phyloP scores from a whole-genome alignment of 2,329 filamentous ascomycete genomes.

The Hymenoscyphus salicellus region DNA sequence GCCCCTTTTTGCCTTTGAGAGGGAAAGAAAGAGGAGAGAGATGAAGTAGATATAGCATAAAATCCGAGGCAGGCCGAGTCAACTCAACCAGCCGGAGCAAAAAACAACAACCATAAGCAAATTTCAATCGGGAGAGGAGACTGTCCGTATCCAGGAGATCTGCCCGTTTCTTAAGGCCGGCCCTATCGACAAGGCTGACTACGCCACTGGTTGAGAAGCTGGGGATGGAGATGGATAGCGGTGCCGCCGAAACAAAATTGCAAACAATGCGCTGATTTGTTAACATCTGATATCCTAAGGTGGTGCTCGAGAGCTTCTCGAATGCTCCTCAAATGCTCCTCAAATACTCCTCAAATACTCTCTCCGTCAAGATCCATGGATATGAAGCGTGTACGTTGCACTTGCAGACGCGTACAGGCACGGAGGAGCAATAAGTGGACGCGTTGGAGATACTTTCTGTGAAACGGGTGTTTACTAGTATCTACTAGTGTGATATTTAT shows the following conservation, averaged over 20 bases:
- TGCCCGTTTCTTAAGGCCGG: slow-evolving; percentile 4
- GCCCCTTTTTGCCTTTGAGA: neutral
- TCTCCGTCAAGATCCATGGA: no score
- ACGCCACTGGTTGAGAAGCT: neutral
- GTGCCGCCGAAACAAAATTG: neutral
- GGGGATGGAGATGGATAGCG: neutral
- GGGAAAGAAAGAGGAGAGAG: neutral
- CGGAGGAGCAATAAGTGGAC: no score
- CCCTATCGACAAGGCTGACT: slow-evolving; percentile 4
- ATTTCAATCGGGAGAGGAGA: neutral
- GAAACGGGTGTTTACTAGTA: no score
- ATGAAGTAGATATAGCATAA: neutral
- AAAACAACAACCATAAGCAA: neutral
- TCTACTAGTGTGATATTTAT: no score
- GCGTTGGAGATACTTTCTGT: no score
- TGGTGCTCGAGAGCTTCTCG: no score
- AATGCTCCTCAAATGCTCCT: no score
- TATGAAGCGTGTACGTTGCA: no score
- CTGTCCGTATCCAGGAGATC: neutral
- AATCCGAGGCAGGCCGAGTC: neutral
- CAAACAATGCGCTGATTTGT: neutral
- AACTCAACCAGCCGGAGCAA: neutral
- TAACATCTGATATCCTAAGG: neutral
- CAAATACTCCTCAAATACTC: no score
- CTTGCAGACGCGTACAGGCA: no score